Percentiles rank a stretch among this genome's conserved stretches.
Evolutionary conservation across 306 rosid genomes (phyloP).

Genomic region (Lupinus albus): DNA sequence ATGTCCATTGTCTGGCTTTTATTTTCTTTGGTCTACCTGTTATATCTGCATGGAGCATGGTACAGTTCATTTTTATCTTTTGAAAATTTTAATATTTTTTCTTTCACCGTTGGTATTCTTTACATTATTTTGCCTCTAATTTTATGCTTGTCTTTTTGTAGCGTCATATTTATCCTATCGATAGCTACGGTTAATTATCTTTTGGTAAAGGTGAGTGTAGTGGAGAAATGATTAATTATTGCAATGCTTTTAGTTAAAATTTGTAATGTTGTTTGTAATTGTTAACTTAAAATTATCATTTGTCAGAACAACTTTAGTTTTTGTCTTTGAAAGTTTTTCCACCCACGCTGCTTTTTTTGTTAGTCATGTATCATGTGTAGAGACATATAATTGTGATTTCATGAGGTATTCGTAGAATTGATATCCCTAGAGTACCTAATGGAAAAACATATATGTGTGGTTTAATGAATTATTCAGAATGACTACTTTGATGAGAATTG

Average conservation of each 20-base stretch:
- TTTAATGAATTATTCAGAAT: too few relatives aligned
- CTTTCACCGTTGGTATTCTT: slow-evolving; percentile 32
- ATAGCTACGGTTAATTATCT: slow-evolving; percentile 75
- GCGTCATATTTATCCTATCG: slow-evolving; percentile 69
- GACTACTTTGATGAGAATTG: too few relatives aligned
- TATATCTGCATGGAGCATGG: slow-evolving; percentile 95
- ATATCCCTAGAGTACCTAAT: too few relatives aligned
- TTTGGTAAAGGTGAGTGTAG: slow-evolving; percentile 75
- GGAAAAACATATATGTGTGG: too few relatives aligned
- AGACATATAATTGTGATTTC: too few relatives aligned
- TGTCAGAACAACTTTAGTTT: background rate
- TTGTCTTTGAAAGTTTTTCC: too few relatives aligned
- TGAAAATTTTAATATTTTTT: slow-evolving; percentile 4
- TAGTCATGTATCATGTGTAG: too few relatives aligned
- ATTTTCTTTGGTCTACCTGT: slow-evolving; percentile 70
- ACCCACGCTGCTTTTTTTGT: too few relatives aligned
- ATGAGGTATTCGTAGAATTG: too few relatives aligned
- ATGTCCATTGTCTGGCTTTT: slow-evolving; percentile 84
- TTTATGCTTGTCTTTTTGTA: slow-evolving; percentile 45
- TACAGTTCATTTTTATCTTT: slow-evolving; percentile 39
- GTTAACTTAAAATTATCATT: slow-evolving; percentile 17
- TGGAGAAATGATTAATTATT: slow-evolving; percentile 28
- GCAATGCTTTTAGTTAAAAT: slow-evolving; percentile 18
- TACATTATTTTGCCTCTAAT: slow-evolving; percentile 30
- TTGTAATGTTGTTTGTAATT: slow-evolving; percentile 18